These are phyloP conservation scores for Albatrellus ellisii DNA, from an alignment of 768 basidiomycete species.

Conservation along the genomic window DNA sequence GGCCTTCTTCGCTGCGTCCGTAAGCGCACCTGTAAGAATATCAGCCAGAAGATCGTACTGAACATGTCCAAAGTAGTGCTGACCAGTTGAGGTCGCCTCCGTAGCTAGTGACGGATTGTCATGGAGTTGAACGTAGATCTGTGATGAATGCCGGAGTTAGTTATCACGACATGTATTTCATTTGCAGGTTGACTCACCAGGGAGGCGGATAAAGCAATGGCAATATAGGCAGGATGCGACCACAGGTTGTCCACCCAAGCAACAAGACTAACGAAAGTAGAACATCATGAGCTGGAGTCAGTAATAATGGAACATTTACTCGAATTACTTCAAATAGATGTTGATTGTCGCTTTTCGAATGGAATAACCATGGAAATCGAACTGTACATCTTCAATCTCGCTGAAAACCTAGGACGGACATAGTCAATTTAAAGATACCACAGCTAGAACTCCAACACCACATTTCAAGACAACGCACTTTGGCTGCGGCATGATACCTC, in stretches of 20 bases:
- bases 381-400: slow-evolving; percentile 89
- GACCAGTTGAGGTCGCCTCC: slow-evolving; percentile 18
- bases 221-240: slow-evolving; percentile 64
- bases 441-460: neutral
- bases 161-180: neutral
- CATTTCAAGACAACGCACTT: slow-evolving; percentile 29
- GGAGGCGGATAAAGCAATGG: slow-evolving; percentile 57
- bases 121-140: slow-evolving; percentile 66
- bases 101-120: slow-evolving; percentile 58
- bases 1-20: slow-evolving; percentile 65
- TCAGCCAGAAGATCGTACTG: neutral
- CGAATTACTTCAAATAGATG: slow-evolving; percentile 69
- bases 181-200: slow-evolving; percentile 28
- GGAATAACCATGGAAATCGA: slow-evolving; percentile 95
- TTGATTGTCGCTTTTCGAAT: slow-evolving; percentile 80
- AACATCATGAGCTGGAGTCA: too few relatives aligned
- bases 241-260: slow-evolving; percentile 73
- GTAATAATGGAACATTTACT: neutral
- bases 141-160: slow-evolving; percentile 2
- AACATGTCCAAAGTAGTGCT: slow-evolving; percentile 7
- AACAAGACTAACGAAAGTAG: slow-evolving; percentile 44
- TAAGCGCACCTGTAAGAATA: slow-evolving; percentile 25
- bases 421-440: too few relatives aligned
- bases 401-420: slow-evolving; percentile 65
- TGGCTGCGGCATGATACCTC: slow-evolving; percentile 63